Conservation (phyloP, 345 rosid species). For the Ceriops decandra region DNA sequence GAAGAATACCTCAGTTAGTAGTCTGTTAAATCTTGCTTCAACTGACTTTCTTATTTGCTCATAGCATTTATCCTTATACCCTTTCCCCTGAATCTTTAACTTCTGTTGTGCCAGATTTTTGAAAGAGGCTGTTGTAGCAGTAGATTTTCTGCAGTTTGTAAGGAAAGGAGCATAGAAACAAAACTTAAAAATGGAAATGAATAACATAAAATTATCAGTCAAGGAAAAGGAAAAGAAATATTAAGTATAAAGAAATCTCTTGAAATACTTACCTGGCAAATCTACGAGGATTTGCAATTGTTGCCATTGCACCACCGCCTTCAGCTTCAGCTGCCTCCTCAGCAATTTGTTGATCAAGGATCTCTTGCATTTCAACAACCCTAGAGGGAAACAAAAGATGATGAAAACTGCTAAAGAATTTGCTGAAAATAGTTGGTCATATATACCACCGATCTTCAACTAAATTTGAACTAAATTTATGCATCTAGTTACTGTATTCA, state of each 20-base stretch:
- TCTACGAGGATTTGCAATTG: constrained; percentile 87
- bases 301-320: constrained; percentile 89
- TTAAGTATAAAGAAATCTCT: neutral
- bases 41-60: constrained; percentile 87
- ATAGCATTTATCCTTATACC: constrained; percentile 94
- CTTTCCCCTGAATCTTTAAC: constrained; percentile 83
- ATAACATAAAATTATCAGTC: constrained; percentile 4
- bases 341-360: constrained; percentile 92
- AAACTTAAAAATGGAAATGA: neutral
- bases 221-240: neutral
- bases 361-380: constrained; percentile 99
- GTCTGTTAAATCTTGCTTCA: constrained; percentile 77
- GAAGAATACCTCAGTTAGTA: constrained; percentile 60
- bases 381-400: constrained; percentile 33
- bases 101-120: constrained; percentile 63
- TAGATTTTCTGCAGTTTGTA: constrained; percentile 56
- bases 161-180: neutral
- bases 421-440: neutral
- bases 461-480: neutral
- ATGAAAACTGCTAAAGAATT: neutral
- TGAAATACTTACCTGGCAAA: constrained; percentile 58
- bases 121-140: constrained; percentile 50
- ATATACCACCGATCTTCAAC: constrained; percentile 1
- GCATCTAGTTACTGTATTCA: neutral
- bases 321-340: constrained; percentile 99